Percentiles rank a stretch among this genome's conserved stretches.
Evolutionary conservation across 805 yeast genomes (phyloP).

Genomic region (Suhomyces canberraensis): DNA sequence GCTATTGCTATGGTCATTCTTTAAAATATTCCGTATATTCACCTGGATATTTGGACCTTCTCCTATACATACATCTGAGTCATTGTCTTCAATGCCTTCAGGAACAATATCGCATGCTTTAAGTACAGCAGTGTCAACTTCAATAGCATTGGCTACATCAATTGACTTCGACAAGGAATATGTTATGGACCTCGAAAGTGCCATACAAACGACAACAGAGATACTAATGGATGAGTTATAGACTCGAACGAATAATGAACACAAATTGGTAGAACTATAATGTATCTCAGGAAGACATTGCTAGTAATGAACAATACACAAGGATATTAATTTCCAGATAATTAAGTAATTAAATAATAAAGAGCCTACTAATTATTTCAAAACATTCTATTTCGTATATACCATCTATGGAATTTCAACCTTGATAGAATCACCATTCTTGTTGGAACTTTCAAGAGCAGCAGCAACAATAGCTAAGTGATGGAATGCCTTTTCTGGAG

Average conservation of each 20-base stretch:
- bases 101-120: too few relatives aligned
- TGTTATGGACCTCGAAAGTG: background rate
- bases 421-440: constrained; percentile 48
- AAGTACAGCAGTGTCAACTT: too few relatives aligned
- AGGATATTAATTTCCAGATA: too few relatives aligned
- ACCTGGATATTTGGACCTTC: constrained; percentile 9
- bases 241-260: too few relatives aligned
- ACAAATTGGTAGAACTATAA: too few relatives aligned
- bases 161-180: constrained; percentile 2
- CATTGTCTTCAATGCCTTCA: too few relatives aligned
- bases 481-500: constrained; percentile 84
- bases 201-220: background rate
- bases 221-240: constrained; percentile 2
- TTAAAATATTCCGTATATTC: constrained; percentile 28
- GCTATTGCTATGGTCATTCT: constrained; percentile 45
- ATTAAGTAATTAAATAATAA: too few relatives aligned
- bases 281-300: too few relatives aligned
- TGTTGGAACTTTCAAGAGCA: constrained; percentile 63
- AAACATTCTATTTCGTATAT: too few relatives aligned
- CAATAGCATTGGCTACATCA: background rate
- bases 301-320: too few relatives aligned
- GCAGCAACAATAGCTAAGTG: constrained; percentile 91
- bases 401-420: constrained; percentile 34
- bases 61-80: too few relatives aligned
- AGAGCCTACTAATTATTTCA: too few relatives aligned